Conservation (phyloP, 139 green algal genomes). For the Deuterostichococcus epilithicus region DNA sequence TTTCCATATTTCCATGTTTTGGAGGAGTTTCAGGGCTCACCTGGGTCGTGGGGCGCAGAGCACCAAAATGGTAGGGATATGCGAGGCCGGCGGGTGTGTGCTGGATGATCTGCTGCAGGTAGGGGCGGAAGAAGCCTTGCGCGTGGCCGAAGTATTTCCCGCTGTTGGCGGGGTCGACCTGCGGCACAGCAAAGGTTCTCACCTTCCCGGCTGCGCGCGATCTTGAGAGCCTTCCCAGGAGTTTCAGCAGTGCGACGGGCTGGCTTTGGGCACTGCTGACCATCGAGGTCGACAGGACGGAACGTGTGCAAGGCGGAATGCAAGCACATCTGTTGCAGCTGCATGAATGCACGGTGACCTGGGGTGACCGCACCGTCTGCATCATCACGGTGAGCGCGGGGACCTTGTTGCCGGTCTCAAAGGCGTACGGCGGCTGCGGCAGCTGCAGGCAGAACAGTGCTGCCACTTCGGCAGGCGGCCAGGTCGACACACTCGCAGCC, state of each 20-base stretch:
- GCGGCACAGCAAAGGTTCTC: too few species aligned
- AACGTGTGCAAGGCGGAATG: background rate
- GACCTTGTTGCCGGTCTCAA: conserved; percentile 11
- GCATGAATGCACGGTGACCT: background rate
- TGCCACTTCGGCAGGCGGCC: too few species aligned
- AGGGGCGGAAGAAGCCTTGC: conserved; percentile 23
- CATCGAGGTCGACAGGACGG: too few species aligned
- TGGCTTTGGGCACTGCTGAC: too few species aligned
- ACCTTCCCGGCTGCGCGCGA: background rate
- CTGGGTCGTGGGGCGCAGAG: background rate
- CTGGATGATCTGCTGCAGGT: conserved; percentile 6
- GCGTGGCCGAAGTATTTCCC: conserved; percentile 1
- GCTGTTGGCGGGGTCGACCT: conserved; percentile 17
- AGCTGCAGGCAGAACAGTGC: background rate
- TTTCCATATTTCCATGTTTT: too few species aligned
- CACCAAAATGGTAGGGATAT: conserved; percentile 36
- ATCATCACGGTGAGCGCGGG: conserved; percentile 13
- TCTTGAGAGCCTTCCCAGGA: conserved; percentile 5
- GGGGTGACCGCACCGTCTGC: background rate
- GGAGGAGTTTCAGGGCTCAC: too few species aligned
- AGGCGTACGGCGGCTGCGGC: background rate
- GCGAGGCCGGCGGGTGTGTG: conserved; percentile 26
- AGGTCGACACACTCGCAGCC: too few species aligned
- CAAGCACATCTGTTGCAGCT: background rate
- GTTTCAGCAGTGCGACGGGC: background rate